Percentiles rank a stretch among this genome's conserved stretches.
These are phyloP conservation scores for Rhodotorula babjevae DNA, from an alignment of 768 basidiomycete genomes.

Conservation along the genomic window DNA sequence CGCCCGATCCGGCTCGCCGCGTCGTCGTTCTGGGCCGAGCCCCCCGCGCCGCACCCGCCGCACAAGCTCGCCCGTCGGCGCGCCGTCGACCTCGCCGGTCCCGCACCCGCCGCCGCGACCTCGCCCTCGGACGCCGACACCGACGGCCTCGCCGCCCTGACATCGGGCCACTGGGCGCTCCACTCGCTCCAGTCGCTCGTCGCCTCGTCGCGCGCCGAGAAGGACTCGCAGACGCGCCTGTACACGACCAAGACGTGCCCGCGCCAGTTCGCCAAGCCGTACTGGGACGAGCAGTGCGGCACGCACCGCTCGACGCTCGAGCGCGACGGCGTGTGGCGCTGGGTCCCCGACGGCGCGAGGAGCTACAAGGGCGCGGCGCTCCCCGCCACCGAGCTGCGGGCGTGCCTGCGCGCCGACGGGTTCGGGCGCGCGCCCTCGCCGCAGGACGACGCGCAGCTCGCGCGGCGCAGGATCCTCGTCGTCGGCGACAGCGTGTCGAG, in stretches of 20 bases:
- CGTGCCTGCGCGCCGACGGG: neutral
- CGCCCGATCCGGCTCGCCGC: neutral
- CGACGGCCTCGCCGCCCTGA: no score
- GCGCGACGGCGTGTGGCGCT: constrained; percentile 1
- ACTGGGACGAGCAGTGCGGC: neutral
- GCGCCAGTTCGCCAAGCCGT: neutral
- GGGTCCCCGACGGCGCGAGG: neutral
- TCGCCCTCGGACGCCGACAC: no score
- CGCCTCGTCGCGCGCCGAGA: neutral
- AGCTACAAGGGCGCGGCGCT: neutral
- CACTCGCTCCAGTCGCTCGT: neutral
- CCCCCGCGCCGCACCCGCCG: no score
- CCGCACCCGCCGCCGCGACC: no score
- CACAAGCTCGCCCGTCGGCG: neutral
- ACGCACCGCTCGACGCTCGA: no score
- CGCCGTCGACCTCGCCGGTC: no score
- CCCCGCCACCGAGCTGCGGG: neutral
- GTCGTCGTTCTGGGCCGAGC: neutral
- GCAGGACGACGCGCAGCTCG: no score
- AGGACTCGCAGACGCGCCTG: neutral
- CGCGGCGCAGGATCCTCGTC: neutral
- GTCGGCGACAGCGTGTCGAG: constrained; percentile 7
- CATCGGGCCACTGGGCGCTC: no score
- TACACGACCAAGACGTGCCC: constrained; percentile 8
- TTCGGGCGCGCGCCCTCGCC: no score